Percentiles rank a stretch among this genome's conserved stretches.
Conservation (phyloP, 345 rosid species). For the Citrus australasica region DNA sequence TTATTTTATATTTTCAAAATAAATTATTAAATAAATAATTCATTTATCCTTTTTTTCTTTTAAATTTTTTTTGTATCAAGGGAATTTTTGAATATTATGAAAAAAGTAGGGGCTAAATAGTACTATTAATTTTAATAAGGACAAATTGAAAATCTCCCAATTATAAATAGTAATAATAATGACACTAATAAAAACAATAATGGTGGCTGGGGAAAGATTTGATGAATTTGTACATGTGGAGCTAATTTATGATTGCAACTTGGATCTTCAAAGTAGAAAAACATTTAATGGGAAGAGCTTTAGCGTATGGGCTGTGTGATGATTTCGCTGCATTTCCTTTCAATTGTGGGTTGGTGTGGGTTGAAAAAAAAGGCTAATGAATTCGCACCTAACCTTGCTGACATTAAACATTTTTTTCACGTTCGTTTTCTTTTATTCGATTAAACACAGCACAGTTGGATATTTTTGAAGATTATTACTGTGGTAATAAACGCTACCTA, state of each 20-base stretch:
- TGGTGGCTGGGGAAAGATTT: background rate
- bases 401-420: background rate
- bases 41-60: no score
- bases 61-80: no score
- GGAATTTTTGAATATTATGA: no score
- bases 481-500: no score
- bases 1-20: no score
- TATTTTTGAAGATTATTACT: background rate
- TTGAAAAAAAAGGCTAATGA: background rate
- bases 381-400: background rate
- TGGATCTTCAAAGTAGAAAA: background rate
- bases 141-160: no score
- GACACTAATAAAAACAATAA: background rate
- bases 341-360: background rate
- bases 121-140: no score
- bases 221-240: background rate
- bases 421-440: background rate
- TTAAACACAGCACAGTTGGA: background rate
- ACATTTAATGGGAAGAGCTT: no score
- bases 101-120: no score
- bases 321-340: no score
- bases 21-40: no score
- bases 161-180: no score
- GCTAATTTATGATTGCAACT: background rate
- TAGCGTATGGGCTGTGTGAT: background rate